Percentiles rank a stretch among this genome's conserved stretches.
phyloP scores from a whole-genome alignment of 768 basidiomycete species.

The Boletus rubroflammeus region DNA sequence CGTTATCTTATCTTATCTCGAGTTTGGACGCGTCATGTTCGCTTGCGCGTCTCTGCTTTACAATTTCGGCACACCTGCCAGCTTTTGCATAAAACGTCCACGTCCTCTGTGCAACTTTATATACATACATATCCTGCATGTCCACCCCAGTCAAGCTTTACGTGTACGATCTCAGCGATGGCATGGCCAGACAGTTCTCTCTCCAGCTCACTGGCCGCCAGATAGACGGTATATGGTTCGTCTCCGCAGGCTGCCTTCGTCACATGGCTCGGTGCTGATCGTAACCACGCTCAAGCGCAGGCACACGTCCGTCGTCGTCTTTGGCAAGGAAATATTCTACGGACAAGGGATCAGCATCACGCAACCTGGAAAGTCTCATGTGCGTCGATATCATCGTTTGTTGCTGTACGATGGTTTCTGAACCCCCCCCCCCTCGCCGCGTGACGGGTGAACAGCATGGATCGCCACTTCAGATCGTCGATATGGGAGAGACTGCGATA shows the following conservation, averaged over 20 bases:
- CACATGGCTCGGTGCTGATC: conserved; percentile 4
- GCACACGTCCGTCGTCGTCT: conserved; percentile 93
- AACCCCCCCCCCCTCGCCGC: not conserved
- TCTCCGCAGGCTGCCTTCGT: conserved; percentile 1
- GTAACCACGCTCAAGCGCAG: conserved; percentile 35
- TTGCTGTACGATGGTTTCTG: not conserved
- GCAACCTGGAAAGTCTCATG: conserved; percentile 77
- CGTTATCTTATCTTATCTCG: conserved; percentile 23
- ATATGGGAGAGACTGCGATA: conserved; percentile 76
- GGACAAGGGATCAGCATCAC: conserved; percentile 80
- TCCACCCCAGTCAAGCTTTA: conserved; percentile 65
- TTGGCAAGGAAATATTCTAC: conserved; percentile 83
- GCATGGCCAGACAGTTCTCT: conserved; percentile 77
- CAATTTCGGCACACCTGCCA: conserved; percentile 2
- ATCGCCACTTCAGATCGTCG: conserved; percentile 59
- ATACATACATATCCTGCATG: no score
- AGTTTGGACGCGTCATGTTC: not conserved
- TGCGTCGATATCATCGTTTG: conserved; percentile 34
- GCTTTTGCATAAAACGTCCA: not conserved
- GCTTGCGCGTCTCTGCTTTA: conserved; percentile 17
- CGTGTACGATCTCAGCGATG: conserved; percentile 88
- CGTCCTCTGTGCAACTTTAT: not conserved
- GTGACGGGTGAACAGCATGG: conserved; percentile 54
- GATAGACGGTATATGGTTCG: conserved; percentile 91
- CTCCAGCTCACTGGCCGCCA: conserved; percentile 80